Evolutionary conservation across 75 land plant genomes (phyloP).

Genomic region (Pinus taeda): DNA sequence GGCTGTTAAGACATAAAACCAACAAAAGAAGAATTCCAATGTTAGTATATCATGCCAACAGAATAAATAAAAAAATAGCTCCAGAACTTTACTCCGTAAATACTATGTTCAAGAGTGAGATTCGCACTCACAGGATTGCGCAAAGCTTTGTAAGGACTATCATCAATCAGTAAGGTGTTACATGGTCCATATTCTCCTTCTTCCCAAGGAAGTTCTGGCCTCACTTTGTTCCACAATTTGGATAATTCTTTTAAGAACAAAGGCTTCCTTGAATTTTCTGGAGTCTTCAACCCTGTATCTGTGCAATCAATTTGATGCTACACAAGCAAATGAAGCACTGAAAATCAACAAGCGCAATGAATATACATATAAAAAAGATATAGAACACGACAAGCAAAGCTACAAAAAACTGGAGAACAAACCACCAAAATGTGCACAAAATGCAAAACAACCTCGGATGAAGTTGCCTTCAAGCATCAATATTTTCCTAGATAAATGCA

Average conservation of each 20-base stretch:
- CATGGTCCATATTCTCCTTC: slow-evolving; percentile 61
- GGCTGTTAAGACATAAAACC: slow-evolving; percentile 25
- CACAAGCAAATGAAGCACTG: slow-evolving; percentile 3
- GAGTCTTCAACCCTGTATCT: slow-evolving; percentile 33
- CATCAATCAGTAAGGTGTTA: slow-evolving; percentile 83
- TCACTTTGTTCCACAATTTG: slow-evolving; percentile 66
- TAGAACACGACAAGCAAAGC: too few species aligned
- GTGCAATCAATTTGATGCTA: slow-evolving; percentile 76
- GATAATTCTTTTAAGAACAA: slow-evolving; percentile 71
- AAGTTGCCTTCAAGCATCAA: too few species aligned
- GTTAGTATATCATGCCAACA: not conserved
- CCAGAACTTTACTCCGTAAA: not conserved
- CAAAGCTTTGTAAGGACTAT: slow-evolving; percentile 86
- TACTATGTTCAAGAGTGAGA: not conserved
- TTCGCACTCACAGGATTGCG: slow-evolving; percentile 65
- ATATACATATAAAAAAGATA: too few species aligned
- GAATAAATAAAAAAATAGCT: not conserved
- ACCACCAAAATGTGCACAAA: too few species aligned
- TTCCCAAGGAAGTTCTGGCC: slow-evolving; percentile 58
- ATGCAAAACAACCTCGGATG: too few species aligned
- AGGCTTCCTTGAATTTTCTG: slow-evolving; percentile 50
- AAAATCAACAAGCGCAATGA: too few species aligned
- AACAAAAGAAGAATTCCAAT: not conserved
- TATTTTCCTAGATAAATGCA: too few species aligned
- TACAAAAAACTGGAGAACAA: too few species aligned